Base-by-base conservation (phyloP, 2,329 filamentous ascomycete genomes). In the Neofusicoccum parvum region DNA sequence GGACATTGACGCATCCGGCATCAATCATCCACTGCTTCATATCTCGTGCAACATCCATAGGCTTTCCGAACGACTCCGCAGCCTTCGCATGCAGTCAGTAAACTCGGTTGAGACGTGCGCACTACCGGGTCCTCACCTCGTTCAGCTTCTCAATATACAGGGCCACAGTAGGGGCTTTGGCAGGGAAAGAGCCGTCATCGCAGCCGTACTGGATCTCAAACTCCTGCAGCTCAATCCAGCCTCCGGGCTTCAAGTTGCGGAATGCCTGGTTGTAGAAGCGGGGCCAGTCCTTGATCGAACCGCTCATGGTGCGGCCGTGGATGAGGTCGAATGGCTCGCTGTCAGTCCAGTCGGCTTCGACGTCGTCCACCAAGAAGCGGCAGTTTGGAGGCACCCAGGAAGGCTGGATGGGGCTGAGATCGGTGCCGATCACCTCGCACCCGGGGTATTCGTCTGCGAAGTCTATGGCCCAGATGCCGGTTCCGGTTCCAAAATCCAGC, bases 1-100 rank as follows among this genome's bases (percentile, higher is more conserved):
- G 74, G 0, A 88, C 80, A 63, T 86, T 80, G 53, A 79, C 74
- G 68, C 88, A 88, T 0, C 86, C 86, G 0, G 81, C 83, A 11
- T 83, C 81, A 2, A 75, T 73, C 69, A 87, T 78, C 64, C 81
- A 79, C 45, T 76, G 72, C 67, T 79, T 76, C 46, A 80, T 74
- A 14, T 77, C 65, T 32, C 73, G 36, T 34, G 77, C 80, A n/a
- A 80, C 74, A 23, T 72, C 71, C n/a, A 78, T 70, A 0, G 74
- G 70, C 20, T 76, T 76, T 0, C 77, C 78, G 49, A 60, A 60
- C 2, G 27, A 34, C 27, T 60, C 43, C 15, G 41, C 43, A 3
- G 56, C 56, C 36, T 68, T 62, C 23, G 49, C 56, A 23, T 70
- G 45, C 17, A 60, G 54, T 68, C 68, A 58, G 54, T 39, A 34